phyloP scores from a whole-genome alignment of 148 eudicot genomes.

The Chenopodium suecicum region DNA sequence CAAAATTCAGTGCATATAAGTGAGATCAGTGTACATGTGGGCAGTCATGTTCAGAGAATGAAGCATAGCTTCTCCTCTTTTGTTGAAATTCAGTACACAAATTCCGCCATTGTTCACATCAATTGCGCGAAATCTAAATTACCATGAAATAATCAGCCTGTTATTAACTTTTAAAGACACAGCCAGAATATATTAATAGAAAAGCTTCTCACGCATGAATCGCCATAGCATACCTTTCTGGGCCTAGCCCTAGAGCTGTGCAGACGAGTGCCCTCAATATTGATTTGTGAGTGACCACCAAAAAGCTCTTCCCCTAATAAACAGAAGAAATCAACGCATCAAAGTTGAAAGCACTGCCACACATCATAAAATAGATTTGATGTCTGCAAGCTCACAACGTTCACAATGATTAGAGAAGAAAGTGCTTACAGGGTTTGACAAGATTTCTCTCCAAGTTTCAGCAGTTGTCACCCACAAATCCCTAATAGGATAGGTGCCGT shows the following conservation, averaged over 20 bases:
- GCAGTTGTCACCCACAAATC: conserved; percentile 49
- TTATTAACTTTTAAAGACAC: not conserved
- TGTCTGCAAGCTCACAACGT: not conserved
- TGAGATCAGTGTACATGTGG: conserved; percentile 63
- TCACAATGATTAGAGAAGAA: not conserved
- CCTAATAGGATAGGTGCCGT: conserved; percentile 53
- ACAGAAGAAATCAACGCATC: not conserved
- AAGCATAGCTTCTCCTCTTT: conserved; percentile 66
- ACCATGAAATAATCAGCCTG: conserved; percentile 11
- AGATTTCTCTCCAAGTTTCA: conserved; percentile 60
- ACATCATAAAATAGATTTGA: not conserved
- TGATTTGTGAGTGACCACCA: conserved; percentile 79
- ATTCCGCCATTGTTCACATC: conserved; percentile 75
- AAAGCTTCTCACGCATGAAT: not conserved
- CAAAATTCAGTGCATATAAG: conserved; percentile 41
- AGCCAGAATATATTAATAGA: not conserved
- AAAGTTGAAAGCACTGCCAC: not conserved
- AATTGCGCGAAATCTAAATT: conserved; percentile 58
- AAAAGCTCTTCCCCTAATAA: conserved; percentile 50
- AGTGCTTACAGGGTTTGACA: conserved; percentile 50
- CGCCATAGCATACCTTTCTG: conserved; percentile 50
- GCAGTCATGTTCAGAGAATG: conserved; percentile 70
- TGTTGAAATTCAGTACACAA: conserved; percentile 57
- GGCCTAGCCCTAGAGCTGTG: conserved; percentile 68
- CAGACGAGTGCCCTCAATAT: conserved; percentile 65